Evolutionary conservation across 2,329 filamentous ascomycete species (phyloP).

Genomic region (Diaporthe batatas): DNA sequence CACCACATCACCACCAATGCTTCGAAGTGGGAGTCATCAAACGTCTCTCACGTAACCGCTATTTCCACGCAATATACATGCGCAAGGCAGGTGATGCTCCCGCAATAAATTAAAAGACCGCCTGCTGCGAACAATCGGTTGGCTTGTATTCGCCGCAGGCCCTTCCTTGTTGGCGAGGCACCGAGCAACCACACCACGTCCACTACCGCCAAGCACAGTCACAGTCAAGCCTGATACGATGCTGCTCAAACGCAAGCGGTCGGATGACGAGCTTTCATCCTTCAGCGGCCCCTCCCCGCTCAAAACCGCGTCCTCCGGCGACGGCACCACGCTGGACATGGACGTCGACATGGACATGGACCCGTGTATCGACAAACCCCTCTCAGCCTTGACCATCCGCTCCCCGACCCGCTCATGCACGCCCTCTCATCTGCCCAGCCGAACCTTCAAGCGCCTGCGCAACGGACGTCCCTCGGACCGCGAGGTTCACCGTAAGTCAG

Average conservation of each 20-base stretch:
- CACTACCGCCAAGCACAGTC: background rate
- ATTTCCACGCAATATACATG: background rate
- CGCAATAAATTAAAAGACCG: background rate
- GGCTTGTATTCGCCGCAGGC: background rate
- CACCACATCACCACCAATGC: background rate
- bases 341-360: slow-evolving; percentile 24
- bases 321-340: slow-evolving; percentile 49
- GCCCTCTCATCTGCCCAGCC: slow-evolving; percentile 64
- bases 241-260: slow-evolving; percentile 75
- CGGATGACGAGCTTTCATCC: slow-evolving; percentile 66
- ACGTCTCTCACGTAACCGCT: background rate
- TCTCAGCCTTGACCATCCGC: slow-evolving; percentile 48
- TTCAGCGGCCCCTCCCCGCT: slow-evolving; percentile 58
- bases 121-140: background rate
- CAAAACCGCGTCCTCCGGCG: slow-evolving; percentile 45
- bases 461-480: slow-evolving; percentile 69
- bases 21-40: background rate
- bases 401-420: slow-evolving; percentile 49
- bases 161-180: background rate
- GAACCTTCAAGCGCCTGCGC: slow-evolving; percentile 73
- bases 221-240: slow-evolving; percentile 51
- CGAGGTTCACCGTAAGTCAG: slow-evolving; percentile 66
- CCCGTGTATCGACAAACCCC: slow-evolving; percentile 48
- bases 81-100: background rate
- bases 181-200: background rate